These are phyloP conservation scores for Turritis glabra DNA, from an alignment of 345 rosid genomes.

Conservation along the genomic window DNA sequence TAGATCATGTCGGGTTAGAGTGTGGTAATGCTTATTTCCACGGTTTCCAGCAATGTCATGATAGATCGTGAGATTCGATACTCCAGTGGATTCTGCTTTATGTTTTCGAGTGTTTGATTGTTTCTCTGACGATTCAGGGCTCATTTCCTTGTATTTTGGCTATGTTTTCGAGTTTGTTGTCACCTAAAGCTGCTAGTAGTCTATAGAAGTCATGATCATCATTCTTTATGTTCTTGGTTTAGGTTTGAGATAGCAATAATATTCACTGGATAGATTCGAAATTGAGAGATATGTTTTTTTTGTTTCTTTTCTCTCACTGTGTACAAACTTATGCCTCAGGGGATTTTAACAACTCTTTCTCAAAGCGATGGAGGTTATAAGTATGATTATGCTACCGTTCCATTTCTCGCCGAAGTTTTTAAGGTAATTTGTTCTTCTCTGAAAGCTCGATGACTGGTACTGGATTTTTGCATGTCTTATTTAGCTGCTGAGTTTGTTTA, in stretches of 20 bases:
- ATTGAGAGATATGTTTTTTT: background rate
- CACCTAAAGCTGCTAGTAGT: background rate
- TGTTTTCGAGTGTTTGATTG: background rate
- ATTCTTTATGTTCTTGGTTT: background rate
- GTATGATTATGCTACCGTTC: constrained; percentile 94
- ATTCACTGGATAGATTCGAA: background rate
- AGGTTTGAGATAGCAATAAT: background rate
- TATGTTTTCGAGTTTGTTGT: background rate
- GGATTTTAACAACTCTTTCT: constrained; percentile 90
- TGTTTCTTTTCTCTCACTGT: background rate
- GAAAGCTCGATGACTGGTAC: background rate
- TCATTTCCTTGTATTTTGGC: background rate
- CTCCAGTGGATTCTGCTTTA: background rate
- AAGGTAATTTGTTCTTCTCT: constrained; percentile 52
- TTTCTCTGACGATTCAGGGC: background rate
- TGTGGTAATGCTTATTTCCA: background rate
- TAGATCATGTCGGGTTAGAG: constrained; percentile 12
- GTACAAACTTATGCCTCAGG: constrained; percentile 45
- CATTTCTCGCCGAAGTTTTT: constrained; percentile 87
- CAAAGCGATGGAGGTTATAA: constrained; percentile 79
- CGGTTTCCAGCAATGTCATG: background rate
- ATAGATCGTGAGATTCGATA: background rate
- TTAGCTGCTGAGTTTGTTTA: background rate
- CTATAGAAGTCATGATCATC: background rate
- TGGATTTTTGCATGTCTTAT: background rate